Conservation (phyloP, 768 basidiomycete species). For the Lactarius vividus region DNA sequence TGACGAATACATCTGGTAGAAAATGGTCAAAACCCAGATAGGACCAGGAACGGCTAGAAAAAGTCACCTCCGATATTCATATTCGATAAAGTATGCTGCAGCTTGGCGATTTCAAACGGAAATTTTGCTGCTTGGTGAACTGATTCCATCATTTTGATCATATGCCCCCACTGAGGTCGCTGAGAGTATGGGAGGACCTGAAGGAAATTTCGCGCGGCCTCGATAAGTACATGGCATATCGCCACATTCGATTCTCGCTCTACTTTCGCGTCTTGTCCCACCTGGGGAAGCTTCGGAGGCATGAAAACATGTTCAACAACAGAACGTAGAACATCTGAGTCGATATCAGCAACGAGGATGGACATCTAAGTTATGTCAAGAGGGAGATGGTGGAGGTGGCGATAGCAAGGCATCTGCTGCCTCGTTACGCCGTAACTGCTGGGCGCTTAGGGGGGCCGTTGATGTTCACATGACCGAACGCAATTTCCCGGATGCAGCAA, state of each 20-base stretch:
- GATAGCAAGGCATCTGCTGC: background rate
- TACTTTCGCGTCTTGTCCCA: background rate
- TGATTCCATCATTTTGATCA: constrained; percentile 15
- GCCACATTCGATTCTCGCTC: constrained; percentile 8
- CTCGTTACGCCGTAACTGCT: too few relatives aligned
- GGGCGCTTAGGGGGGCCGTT: too few relatives aligned
- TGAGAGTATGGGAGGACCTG: constrained; percentile 1
- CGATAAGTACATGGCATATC: constrained; percentile 4
- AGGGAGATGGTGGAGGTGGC: background rate
- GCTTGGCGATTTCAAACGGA: background rate
- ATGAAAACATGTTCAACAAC: constrained; percentile 13
- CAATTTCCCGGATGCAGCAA: too few relatives aligned
- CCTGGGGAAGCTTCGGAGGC: constrained; percentile 19
- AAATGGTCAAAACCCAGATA: background rate
- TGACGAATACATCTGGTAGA: constrained; percentile 37
- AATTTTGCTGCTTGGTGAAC: background rate
- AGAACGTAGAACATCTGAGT: background rate
- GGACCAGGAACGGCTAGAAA: background rate
- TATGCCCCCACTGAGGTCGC: constrained; percentile 6
- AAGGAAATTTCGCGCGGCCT: constrained; percentile 3
- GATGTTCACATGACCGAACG: too few relatives aligned
- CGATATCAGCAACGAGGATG: background rate
- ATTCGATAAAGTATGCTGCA: constrained; percentile 1
- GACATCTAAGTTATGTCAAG: constrained; percentile 2
- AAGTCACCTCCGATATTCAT: constrained; percentile 12